Evolutionary conservation across 768 basidiomycete species (phyloP).

Genomic region (Cystofilobasidium bisporidii): DNA sequence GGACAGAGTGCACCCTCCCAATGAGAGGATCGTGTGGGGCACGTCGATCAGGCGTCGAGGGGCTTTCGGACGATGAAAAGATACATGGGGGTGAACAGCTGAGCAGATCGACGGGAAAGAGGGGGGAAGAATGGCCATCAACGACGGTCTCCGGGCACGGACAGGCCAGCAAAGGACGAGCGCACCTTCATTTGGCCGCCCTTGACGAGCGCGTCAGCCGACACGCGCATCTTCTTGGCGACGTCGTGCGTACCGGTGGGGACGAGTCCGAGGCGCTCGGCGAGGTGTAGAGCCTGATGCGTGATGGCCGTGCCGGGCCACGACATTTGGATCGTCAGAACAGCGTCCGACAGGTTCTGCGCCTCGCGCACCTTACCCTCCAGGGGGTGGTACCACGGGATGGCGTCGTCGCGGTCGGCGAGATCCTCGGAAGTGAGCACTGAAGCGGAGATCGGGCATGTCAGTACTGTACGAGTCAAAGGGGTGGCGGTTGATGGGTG

Average conservation of each 20-base stretch:
- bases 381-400: slow-evolving; percentile 89
- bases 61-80: slow-evolving; percentile 47
- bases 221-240: slow-evolving; percentile 73
- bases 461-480: background rate
- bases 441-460: slow-evolving; percentile 43
- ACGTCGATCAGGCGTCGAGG: background rate
- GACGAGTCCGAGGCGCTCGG: slow-evolving; percentile 67
- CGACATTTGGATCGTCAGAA: slow-evolving; percentile 63
- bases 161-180: slow-evolving; percentile 30
- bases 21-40: too few species aligned
- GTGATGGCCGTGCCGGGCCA: slow-evolving; percentile 72
- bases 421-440: slow-evolving; percentile 89
- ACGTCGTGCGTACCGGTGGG: slow-evolving; percentile 88
- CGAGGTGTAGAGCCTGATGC: slow-evolving; percentile 61
- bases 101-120: slow-evolving; percentile 28
- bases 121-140: too few species aligned
- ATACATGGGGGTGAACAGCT: slow-evolving; percentile 87
- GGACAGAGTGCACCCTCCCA: too few species aligned
- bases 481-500: background rate
- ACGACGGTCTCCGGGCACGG: too few species aligned
- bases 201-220: slow-evolving; percentile 64
- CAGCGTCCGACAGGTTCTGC: slow-evolving; percentile 82
- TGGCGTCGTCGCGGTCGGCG: slow-evolving; percentile 55
- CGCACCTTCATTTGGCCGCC: slow-evolving; percentile 75
- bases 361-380: slow-evolving; percentile 86